Evolutionary conservation across 2,329 filamentous ascomycete genomes (phyloP).

Genomic region (Diaporthe citriasiana): DNA sequence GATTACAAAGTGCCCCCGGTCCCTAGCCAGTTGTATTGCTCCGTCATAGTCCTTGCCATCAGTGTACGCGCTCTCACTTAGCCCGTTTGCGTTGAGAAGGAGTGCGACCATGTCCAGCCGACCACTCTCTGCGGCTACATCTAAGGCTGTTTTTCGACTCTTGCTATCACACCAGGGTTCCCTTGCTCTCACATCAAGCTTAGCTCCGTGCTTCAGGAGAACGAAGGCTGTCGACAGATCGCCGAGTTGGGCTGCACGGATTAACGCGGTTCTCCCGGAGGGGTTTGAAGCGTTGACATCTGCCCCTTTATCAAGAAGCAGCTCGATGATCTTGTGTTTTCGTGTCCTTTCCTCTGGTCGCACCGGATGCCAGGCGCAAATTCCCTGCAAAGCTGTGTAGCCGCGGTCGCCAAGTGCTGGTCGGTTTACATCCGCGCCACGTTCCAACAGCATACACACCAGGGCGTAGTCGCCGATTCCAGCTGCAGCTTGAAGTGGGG

Average conservation of each 20-base stretch:
- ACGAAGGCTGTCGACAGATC: background rate
- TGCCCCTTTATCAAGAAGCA: background rate
- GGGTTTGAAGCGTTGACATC: background rate
- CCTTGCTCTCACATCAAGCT: background rate
- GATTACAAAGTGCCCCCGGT: accelerated
- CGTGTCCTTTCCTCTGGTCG: background rate
- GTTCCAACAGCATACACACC: background rate
- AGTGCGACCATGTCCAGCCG: slow-evolving; percentile 34
- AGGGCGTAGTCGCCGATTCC: background rate
- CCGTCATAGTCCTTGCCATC: slow-evolving; percentile 20
- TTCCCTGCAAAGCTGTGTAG: background rate
- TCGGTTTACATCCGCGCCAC: background rate
- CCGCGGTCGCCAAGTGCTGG: background rate
- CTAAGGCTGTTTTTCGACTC: slow-evolving; percentile 8
- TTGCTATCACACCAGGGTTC: too few species aligned
- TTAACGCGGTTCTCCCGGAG: background rate
- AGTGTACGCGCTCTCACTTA: background rate
- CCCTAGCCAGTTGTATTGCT: background rate
- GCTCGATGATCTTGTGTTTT: background rate
- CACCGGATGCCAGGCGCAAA: background rate
- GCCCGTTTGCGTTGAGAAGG: slow-evolving; percentile 31
- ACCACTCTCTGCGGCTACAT: background rate
- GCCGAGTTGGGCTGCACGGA: background rate
- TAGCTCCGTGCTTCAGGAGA: slow-evolving; percentile 10
- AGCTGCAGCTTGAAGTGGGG: slow-evolving; percentile 28